Evolutionary conservation across 73 alveolate genomes (phyloP), one percentile per base, ranked within the genome.

Genomic region (Loxodes magnus): DNA sequence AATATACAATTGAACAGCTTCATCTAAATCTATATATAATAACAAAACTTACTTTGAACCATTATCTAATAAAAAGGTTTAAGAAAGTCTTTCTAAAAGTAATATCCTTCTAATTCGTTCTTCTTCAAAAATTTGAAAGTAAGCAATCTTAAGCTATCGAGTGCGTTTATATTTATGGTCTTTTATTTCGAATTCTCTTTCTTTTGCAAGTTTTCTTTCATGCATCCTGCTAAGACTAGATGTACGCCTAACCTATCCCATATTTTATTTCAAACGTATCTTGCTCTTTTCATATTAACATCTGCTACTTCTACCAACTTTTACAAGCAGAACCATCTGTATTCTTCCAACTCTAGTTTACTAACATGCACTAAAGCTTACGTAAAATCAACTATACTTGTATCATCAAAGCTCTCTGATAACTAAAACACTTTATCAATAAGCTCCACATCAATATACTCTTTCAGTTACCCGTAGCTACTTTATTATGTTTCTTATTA

Each of bases 241-340:
- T 81, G 94, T 46, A 75, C 90, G 14, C 82, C 41, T 5, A 81
- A 43, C 1, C 61, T 34, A 23, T 50, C 46, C 94, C 94, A 81
- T 20, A 81, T 55, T 51, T 55, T 61, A 35, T 56, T 63, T 89
- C 94, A 81, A 6, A 76, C 83, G 38, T 66, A 68, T 6, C 81
- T 56, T 12, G 76, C 71, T 55, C 94, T 68, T 10, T 74, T 73
- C 94, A 81, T 81, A 37, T 81, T 81, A 26, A 74, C 65, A 41
- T 75, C 89, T 39, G 89, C 83, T 0, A 76, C 88, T 46, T 81
- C 87, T 0, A 81, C 94, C 10, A 81, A 42, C 36, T 64, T 69
- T 53, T 81, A 48, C 5, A 81, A 64, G 27, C 82, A 61, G 58
- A 81, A 81, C 28, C 71, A 67, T 27, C 86, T 44, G 9, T 88